Base-by-base conservation (phyloP, 768 basidiomycete genomes). In the Chalciporus piperatus region DNA sequence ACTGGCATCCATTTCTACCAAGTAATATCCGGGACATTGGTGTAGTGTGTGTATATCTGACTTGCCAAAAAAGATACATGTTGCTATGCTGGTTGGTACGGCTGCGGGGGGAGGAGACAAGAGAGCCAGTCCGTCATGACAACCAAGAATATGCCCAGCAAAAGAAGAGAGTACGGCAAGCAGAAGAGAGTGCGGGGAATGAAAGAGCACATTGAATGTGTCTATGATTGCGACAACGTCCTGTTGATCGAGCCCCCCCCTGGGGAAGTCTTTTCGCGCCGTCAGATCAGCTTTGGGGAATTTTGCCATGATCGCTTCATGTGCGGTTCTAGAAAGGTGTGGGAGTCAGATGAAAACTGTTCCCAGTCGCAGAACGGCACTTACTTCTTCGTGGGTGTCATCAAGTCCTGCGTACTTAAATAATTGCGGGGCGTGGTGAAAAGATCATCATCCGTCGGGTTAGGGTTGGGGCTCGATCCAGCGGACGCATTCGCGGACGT, bases 231-330 rank as follows among this genome's bases (percentile, higher is more conserved):
- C 6, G 90, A 89, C 55, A 98, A 81, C 65, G 96, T 93, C 68
- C 76, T 81, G 74, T 99, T 96, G 64, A 99, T 98, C 58, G 90
- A 87, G 63, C n/a, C n/a, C n/a, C n/a, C 85, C 80, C 67, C 98
- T 99, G 70, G 98, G 76, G 73, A 94, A 98, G 63, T 90, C 89
- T 70, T 91, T 92, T 58, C 89, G 82, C 45, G 81, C 70, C 37
- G 84, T 69, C 46, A 99, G 79, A 68, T 98, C 89, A 42, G 97
- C 96, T 65, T 85, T 91, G n/a, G 96, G 97, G 86, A 96, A 99
- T 47, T 83, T 81, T 30, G 81, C 78, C 67, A 82, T 83, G 44
- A 98, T 86, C 13, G 92, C 92, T 61, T 96, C 92, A 42, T 96
- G 84, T 8, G 93, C 83, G 59, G 92, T 91, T 75, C 91, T 93